A percentile compares a stretch with the other conserved stretches of the same genome.
Conservation (phyloP, 176 grass and related monocot genomes). For the Puya raimondii region DNA sequence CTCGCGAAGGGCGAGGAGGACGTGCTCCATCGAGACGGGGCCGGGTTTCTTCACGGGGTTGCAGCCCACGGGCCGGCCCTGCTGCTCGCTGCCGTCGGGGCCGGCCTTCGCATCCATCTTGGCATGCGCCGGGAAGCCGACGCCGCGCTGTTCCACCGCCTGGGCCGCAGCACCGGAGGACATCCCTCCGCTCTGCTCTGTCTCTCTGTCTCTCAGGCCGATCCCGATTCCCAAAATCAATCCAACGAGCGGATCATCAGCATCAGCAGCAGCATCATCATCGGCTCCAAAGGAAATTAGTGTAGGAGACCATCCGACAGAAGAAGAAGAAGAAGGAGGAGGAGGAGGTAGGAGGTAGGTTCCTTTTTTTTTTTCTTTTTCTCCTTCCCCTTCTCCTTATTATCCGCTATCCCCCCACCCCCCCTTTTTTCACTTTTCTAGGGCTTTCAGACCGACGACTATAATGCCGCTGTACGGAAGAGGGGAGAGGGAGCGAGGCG, state of each 20-base stretch:
- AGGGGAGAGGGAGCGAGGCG: not conserved
- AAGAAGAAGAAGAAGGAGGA: too few relatives aligned
- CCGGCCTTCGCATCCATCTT: not conserved
- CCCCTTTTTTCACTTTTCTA: too few relatives aligned
- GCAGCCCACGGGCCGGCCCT: slow-evolving; percentile 18
- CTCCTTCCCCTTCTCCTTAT: too few relatives aligned
- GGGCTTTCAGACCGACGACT: too few relatives aligned
- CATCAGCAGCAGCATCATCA: too few relatives aligned
- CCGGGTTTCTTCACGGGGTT: slow-evolving; percentile 46
- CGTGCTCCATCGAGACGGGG: slow-evolving; percentile 56
- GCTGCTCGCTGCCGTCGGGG: not conserved
- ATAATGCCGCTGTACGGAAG: not conserved
- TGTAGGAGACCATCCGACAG: too few relatives aligned
- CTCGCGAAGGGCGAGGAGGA: slow-evolving; percentile 64
- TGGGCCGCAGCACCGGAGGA: slow-evolving; percentile 55
- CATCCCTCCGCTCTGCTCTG: not conserved
- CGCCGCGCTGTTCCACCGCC: slow-evolving; percentile 25
- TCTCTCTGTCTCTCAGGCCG: not conserved
- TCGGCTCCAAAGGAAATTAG: too few relatives aligned
- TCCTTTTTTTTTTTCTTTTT: too few relatives aligned
- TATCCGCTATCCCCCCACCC: too few relatives aligned
- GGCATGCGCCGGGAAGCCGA: not conserved
- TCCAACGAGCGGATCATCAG: too few relatives aligned
- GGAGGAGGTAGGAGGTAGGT: too few relatives aligned
- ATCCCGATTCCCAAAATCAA: too few relatives aligned